Evolutionary conservation across 225 moss, liverwort and hornwort genomes (phyloP).

Genomic region (Pseudoscleropodium purum): DNA sequence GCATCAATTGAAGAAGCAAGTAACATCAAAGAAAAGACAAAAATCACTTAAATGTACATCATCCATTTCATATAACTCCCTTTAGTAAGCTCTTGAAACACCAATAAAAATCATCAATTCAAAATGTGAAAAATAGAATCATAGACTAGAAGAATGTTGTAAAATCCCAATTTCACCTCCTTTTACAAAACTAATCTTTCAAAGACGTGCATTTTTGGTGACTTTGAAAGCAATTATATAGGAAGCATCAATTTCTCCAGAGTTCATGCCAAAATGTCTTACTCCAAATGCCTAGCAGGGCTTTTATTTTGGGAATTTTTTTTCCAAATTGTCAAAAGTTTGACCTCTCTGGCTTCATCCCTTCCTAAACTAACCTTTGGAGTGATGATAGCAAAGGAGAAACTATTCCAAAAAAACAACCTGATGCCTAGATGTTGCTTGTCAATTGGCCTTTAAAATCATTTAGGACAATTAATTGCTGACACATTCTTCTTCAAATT

Average conservation of each 20-base stretch:
- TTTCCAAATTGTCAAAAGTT: too few species aligned
- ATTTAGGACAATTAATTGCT: background rate
- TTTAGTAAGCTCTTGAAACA: background rate
- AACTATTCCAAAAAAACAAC: too few species aligned
- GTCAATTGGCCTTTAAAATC: background rate
- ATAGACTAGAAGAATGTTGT: background rate
- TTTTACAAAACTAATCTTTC: background rate
- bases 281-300: background rate
- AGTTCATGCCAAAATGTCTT: background rate
- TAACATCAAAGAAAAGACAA: background rate
- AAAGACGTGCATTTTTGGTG: background rate
- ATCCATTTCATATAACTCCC: background rate
- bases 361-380: too few species aligned
- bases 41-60: background rate
- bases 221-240: background rate
- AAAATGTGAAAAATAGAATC: background rate
- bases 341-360: too few species aligned
- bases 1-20: rapidly evolving
- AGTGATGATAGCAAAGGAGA: too few species aligned
- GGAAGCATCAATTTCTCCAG: background rate
- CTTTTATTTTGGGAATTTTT: too few species aligned
- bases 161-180: background rate
- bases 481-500: background rate
- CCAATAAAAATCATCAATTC: background rate
- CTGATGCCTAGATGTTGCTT: background rate